Percentiles rank a stretch among this genome's conserved stretches.
Conservation (phyloP, 2,329 filamentous ascomycete species). For the Penicillium decumbens region DNA sequence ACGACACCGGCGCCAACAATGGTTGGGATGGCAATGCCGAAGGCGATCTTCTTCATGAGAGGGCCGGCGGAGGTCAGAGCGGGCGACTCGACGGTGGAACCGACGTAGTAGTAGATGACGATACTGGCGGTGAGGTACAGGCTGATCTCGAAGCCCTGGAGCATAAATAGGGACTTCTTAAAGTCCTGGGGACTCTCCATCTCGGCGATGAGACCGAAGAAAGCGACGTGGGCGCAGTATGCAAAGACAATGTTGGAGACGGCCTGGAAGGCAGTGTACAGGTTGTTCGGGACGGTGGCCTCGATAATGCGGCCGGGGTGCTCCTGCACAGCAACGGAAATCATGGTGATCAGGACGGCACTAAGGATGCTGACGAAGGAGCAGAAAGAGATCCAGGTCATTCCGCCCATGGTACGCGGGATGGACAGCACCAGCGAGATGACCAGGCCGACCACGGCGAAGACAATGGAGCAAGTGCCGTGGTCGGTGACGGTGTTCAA, state of each 20-base stretch:
- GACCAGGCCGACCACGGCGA: constrained; percentile 55
- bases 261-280: constrained; percentile 58
- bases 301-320: constrained; percentile 38
- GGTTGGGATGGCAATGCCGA: constrained; percentile 64
- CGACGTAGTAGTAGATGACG: constrained; percentile 65
- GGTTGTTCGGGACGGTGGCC: constrained; percentile 39
- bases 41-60: constrained; percentile 59
- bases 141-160: constrained; percentile 56
- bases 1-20: constrained; percentile 68
- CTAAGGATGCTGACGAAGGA: constrained; percentile 60
- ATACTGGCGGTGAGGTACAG: constrained; percentile 63
- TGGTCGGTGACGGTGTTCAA: constrained; percentile 61
- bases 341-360: constrained; percentile 63
- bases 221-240: constrained; percentile 64
- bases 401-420: constrained; percentile 59
- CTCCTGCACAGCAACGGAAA: constrained; percentile 56
- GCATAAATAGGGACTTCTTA: constrained; percentile 58
- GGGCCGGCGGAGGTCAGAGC: constrained; percentile 60
- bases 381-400: constrained; percentile 58
- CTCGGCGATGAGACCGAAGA: constrained; percentile 63
- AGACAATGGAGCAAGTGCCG: constrained; percentile 59
- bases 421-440: constrained; percentile 46
- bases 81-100: constrained; percentile 57
- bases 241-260: constrained; percentile 67
- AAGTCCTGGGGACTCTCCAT: constrained; percentile 59